These are phyloP conservation scores for Dactylellina haptotyla DNA, from an alignment of 2,329 filamentous ascomycete genomes.

Conservation along the genomic window DNA sequence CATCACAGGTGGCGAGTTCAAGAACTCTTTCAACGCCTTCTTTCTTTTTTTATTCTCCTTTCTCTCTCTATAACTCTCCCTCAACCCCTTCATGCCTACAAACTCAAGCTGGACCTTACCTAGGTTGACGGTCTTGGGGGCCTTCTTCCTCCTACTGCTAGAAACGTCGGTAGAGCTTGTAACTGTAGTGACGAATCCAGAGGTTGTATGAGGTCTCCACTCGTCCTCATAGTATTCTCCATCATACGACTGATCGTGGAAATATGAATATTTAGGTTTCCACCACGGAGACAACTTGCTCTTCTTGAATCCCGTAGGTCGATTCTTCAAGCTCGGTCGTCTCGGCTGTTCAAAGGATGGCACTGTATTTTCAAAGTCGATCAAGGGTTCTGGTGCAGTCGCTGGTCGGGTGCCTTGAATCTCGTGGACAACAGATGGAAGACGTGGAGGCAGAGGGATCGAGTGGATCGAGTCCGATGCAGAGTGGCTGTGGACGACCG, in stretches of 20 bases:
- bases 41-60: constrained; percentile 38
- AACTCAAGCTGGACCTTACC: constrained; percentile 49
- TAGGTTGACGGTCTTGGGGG: constrained; percentile 30
- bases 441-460: constrained; percentile 21
- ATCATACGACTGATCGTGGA: constrained; percentile 26
- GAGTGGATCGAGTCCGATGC: constrained; percentile 36
- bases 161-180: constrained; percentile 3
- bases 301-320: constrained; percentile 47
- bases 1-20: constrained; percentile 2
- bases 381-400: constrained; percentile 42
- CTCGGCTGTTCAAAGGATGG: constrained; percentile 11
- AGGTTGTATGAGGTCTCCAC: constrained; percentile 22
- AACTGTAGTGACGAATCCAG: constrained; percentile 5
- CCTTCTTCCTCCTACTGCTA: constrained; percentile 10
- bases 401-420: constrained; percentile 19
- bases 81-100: constrained; percentile 38
- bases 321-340: constrained; percentile 35
- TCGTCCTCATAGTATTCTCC: constrained; percentile 16
- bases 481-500: constrained; percentile 33
- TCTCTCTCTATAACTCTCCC: constrained; percentile 35
- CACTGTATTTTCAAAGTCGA: constrained; percentile 38
- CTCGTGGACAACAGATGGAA: constrained; percentile 36
- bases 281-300: constrained; percentile 45
- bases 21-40: constrained; percentile 24
- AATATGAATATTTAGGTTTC: constrained; percentile 36